These are phyloP conservation scores for Wallacemonas sp. DNA, from an alignment of 208 protist genomes.

Conservation along the genomic window DNA sequence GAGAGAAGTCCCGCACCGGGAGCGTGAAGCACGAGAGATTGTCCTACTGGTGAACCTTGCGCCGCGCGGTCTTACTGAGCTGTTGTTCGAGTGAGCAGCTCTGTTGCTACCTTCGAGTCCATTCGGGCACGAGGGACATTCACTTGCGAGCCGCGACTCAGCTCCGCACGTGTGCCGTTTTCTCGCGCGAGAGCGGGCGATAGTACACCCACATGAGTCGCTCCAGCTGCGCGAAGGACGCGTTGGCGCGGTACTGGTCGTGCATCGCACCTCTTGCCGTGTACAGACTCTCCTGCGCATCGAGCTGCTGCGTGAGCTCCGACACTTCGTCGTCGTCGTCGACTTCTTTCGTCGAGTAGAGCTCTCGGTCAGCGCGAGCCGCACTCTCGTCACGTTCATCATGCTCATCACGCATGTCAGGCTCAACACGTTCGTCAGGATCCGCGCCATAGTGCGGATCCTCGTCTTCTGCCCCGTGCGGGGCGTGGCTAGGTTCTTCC, in stretches of 20 bases:
- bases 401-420: background rate
- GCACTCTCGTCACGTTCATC: too few species aligned
- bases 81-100: background rate
- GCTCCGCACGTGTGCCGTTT: slow-evolving; percentile 3
- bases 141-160: background rate
- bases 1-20: too few species aligned
- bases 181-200: slow-evolving; percentile 14
- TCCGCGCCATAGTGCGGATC: background rate
- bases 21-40: too few species aligned
- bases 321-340: too few species aligned
- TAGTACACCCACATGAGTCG: slow-evolving; percentile 26
- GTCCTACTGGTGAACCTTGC: background rate
- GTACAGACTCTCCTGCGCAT: slow-evolving; percentile 9
- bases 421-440: background rate
- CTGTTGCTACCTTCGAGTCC: background rate
- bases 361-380: background rate
- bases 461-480: too few species aligned
- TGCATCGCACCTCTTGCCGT: slow-evolving; percentile 19
- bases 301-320: background rate
- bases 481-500: slow-evolving; percentile 6
- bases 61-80: background rate
- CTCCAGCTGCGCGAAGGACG: slow-evolving; percentile 11
- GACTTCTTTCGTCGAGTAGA: background rate
- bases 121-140: background rate
- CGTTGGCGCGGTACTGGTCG: slow-evolving; percentile 18